A percentile compares a stretch with the other conserved stretches of the same genome.
These are phyloP conservation scores for Aspergillus neotritici DNA, from an alignment of 2,329 filamentous ascomycete species.

Conservation along the genomic window DNA sequence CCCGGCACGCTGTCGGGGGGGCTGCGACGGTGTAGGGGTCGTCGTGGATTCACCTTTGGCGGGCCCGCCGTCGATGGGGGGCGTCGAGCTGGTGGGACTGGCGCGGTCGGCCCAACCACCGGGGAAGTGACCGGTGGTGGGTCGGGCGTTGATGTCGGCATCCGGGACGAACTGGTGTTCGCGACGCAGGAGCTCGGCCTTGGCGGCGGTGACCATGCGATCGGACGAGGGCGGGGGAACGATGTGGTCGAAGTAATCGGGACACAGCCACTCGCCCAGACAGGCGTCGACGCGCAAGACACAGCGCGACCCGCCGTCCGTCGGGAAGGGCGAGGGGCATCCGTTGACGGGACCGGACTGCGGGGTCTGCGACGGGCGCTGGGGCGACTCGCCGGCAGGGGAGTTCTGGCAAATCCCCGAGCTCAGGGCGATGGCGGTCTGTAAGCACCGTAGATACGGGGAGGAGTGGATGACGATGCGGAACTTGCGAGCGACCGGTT, in stretches of 20 bases:
- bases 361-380: background rate
- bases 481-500: constrained; percentile 50
- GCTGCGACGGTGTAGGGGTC: constrained; percentile 5
- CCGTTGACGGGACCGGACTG: background rate
- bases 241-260: constrained; percentile 89
- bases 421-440: constrained; percentile 83
- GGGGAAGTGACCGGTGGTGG: constrained; percentile 46
- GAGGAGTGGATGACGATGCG: constrained; percentile 85
- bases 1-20: constrained; percentile 44
- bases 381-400: constrained; percentile 14
- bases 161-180: constrained; percentile 57
- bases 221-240: constrained; percentile 79
- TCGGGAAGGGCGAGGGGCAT: background rate
- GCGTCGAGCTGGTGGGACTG: constrained; percentile 24
- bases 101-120: constrained; percentile 50
- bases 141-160: constrained; percentile 31
- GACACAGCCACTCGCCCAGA: constrained; percentile 89
- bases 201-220: constrained; percentile 83
- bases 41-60: background rate
- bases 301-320: constrained; percentile 15
- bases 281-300: constrained; percentile 79
- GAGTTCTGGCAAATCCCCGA: constrained; percentile 63
- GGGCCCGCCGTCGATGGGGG: constrained; percentile 16
- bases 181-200: constrained; percentile 73
- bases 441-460: constrained; percentile 88